Conservation (phyloP, 495 filamentous ascomycete species). For the Annulohypoxylon moriforme region DNA sequence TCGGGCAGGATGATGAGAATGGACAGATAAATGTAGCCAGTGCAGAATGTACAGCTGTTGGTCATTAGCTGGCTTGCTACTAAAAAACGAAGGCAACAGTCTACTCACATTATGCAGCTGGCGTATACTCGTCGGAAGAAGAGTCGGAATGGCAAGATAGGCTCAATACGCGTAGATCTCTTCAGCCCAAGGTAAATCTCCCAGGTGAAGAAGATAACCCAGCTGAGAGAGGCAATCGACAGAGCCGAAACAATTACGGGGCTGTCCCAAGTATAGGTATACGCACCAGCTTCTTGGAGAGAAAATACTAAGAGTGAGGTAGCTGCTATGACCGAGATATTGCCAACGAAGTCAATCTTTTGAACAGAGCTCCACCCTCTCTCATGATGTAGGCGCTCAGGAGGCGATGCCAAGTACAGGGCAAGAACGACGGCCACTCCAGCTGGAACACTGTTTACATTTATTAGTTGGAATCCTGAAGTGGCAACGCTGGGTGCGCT, state of each 20-base stretch:
- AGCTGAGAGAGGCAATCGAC: conserved; percentile 58
- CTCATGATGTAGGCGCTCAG: conserved; percentile 40
- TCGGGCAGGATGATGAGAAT: conserved; percentile 69
- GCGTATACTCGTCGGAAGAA: conserved; percentile 51
- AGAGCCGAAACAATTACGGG: conserved; percentile 58
- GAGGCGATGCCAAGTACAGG: conserved; percentile 64
- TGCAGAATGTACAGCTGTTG: conserved; percentile 58
- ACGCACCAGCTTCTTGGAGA: conserved; percentile 66
- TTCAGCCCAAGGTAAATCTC: conserved; percentile 53
- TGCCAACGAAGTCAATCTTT: conserved; percentile 69
- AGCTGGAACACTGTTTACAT: conserved; percentile 64
- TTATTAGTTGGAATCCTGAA: conserved; percentile 15
- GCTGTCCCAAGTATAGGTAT: conserved; percentile 58
- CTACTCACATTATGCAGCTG: conserved; percentile 57
- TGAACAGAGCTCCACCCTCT: conserved; percentile 45
- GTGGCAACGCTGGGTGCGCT: background rate
- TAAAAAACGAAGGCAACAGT: conserved; percentile 8
- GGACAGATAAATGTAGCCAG: conserved; percentile 67
- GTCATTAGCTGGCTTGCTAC: conserved; percentile 36
- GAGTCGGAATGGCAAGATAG: conserved; percentile 57
- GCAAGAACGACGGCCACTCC: conserved; percentile 66
- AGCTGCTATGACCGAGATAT: conserved; percentile 62
- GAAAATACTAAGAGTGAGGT: conserved; percentile 68
- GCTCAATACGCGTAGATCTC: conserved; percentile 48
- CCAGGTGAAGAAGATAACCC: conserved; percentile 60